Evolutionary conservation across 2,329 filamentous ascomycete species (phyloP).

Genomic region (Scorias spongiosa): DNA sequence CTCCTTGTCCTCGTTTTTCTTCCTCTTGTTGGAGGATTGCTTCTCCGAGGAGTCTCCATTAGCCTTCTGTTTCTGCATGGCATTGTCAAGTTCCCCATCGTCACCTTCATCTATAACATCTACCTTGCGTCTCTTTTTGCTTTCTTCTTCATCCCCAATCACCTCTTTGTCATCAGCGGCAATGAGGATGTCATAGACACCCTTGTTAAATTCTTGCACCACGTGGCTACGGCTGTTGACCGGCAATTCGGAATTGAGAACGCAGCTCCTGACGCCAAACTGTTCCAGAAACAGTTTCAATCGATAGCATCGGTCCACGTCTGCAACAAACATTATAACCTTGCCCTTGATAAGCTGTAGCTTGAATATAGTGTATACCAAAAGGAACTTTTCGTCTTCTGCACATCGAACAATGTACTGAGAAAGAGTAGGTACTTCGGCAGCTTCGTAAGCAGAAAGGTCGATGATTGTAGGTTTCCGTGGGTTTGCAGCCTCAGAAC

Average conservation of each 20-base stretch:
- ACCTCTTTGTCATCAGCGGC: constrained; percentile 86
- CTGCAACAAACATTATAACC: constrained; percentile 67
- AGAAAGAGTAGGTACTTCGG: constrained; percentile 46
- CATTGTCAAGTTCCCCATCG: constrained; percentile 20
- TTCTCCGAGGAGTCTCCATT: constrained; percentile 17
- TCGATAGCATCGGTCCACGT: constrained; percentile 80
- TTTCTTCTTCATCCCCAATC: constrained; percentile 46
- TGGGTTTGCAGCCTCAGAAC: constrained; percentile 41
- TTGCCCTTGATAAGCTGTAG: constrained; percentile 89
- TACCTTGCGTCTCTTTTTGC: constrained; percentile 14
- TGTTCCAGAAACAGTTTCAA: constrained; percentile 93
- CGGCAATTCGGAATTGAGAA: constrained; percentile 86
- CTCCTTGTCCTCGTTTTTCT: constrained; percentile 63
- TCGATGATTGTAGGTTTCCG: constrained; percentile 54
- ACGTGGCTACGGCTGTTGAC: constrained; percentile 88
- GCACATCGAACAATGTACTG: constrained; percentile 84
- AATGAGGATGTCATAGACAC: constrained; percentile 95
- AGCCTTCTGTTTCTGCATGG: constrained; percentile 13
- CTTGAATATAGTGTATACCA: constrained; percentile 91
- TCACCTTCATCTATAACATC: constrained; percentile 5
- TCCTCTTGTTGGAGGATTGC: constrained; percentile 18
- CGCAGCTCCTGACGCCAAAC: constrained; percentile 85
- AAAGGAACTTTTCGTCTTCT: constrained; percentile 94
- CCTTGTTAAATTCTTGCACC: constrained; percentile 93
- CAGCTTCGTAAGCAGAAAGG: constrained; percentile 58